A percentile compares a stretch with the other conserved stretches of the same genome.
Conservation (phyloP, 176 grass and related monocot species). For the Paspalum notatum region DNA sequence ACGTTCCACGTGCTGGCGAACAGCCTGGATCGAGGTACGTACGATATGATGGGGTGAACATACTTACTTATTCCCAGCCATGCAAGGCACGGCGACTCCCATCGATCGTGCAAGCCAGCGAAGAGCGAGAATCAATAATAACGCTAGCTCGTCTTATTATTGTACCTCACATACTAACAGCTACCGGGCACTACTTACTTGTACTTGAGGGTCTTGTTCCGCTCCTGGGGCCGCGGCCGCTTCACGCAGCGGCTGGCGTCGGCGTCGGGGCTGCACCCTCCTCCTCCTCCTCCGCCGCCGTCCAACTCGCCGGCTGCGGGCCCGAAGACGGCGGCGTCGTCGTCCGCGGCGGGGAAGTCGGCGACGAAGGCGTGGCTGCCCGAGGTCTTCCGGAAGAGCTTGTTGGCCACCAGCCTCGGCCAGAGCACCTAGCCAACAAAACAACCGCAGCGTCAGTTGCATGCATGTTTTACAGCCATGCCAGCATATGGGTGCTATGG, state of each 20-base stretch:
- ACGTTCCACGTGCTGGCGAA: conserved; percentile 98
- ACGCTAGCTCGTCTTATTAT: too few relatives aligned
- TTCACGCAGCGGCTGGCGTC: conserved; percentile 48
- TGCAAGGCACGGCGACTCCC: too few relatives aligned
- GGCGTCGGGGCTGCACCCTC: conserved; percentile 46
- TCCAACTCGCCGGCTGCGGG: conserved; percentile 14
- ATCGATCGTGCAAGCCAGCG: too few relatives aligned
- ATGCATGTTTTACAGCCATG: too few relatives aligned
- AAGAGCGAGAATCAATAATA: too few relatives aligned
- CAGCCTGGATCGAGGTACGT: conserved; percentile 37
- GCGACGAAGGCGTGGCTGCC: conserved; percentile 69
- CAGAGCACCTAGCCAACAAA: conserved; percentile 64
- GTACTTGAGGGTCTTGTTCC: conserved; percentile 59
- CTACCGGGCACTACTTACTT: too few relatives aligned
- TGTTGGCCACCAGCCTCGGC: conserved; percentile 88
- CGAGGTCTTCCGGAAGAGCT: conserved; percentile 69
- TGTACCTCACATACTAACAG: too few relatives aligned
- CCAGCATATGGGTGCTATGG: too few relatives aligned
- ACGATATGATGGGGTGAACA: too few relatives aligned
- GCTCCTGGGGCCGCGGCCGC: conserved; percentile 36
- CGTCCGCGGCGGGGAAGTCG: conserved; percentile 56
- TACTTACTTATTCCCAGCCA: too few relatives aligned
- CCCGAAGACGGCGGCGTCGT: background rate
- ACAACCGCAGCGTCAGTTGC: conserved; percentile 4
- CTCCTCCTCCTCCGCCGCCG: too few relatives aligned